Base-by-base conservation (phyloP, 495 filamentous ascomycete genomes). In the Talaromyces wortmannii region DNA sequence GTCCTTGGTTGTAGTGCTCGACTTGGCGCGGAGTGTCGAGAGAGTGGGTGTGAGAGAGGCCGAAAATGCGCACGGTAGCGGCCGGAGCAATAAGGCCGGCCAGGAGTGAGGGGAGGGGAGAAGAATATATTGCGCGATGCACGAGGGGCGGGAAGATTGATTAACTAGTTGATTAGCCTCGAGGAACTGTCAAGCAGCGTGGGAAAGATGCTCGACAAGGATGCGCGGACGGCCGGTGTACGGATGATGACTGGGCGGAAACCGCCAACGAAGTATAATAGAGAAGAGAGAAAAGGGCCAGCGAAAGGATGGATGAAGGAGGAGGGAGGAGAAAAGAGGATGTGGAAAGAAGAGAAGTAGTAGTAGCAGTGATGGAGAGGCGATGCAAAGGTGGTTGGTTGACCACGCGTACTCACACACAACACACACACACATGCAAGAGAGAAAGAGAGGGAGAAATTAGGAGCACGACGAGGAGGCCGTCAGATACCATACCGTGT, bases 231-330 rank as follows among this genome's bases (percentile, higher is more conserved):
- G 23, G 23, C 4, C 23, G 23, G 23, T 23, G 23, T 23, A 23
- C 23, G 4, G 23, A 23, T 23, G 23, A 23, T 23, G 23, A 23
- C 23, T 4, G 23, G 23, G 45, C 2, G 15, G 45, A 48, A 17
- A 6, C 8, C 45, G 6, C 2, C 8, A 6, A 48, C 15, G 2
- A 16, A 48, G 23, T 8, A 30, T 51, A 52, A 53, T 43, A 40
- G 42, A 5, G 17, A 32, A 51, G 48, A 52, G 23, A 30, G 32
- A 53, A 55, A 50, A 55, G 53, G 46, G 47, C 56, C 55, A 59
- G 13, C 43, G 43, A 52, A 23, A 61, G 59, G 60, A 58, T 62
- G 61, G 57, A 60, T 53, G 57, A 62, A 60, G 53, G 59, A 43
- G 32, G 45, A 31, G 16, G 15, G 60, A 62, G 53, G 15, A 36